A percentile compares a stretch with the other conserved stretches of the same genome.
Conservation (phyloP, 179 eudicot genomes). For the Beta lomatogona region DNA sequence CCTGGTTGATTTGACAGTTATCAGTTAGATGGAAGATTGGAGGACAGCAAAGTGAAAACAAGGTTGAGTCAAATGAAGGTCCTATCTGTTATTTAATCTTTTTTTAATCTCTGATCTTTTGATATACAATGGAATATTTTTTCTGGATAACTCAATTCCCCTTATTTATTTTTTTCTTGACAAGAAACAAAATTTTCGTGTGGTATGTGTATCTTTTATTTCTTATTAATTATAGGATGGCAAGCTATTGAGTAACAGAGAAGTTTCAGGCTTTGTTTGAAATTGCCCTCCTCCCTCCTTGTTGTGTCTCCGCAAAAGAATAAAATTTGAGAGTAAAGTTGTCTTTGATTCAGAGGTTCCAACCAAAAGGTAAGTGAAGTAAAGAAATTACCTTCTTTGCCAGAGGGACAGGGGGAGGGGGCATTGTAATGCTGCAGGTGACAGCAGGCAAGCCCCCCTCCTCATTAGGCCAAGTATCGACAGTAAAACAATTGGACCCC, state of each 20-base stretch:
- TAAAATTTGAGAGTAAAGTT: too few relatives aligned
- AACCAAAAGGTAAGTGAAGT: not conserved
- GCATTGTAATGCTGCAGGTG: conserved; percentile 55
- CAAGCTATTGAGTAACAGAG: too few relatives aligned
- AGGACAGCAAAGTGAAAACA: conserved; percentile 5
- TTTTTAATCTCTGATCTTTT: not conserved
- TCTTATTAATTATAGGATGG: too few relatives aligned
- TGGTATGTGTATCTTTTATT: too few relatives aligned
- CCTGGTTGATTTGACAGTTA: conserved; percentile 46
- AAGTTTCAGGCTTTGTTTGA: too few relatives aligned
- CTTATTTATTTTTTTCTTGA: not conserved
- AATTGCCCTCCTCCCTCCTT: too few relatives aligned
- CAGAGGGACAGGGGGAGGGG: conserved; percentile 75
- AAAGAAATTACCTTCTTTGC: conserved; percentile 67
- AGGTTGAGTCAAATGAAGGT: conserved; percentile 17
- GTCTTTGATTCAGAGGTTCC: not conserved
- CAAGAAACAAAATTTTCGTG: too few relatives aligned
- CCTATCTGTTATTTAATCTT: not conserved
- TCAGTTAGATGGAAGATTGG: conserved; percentile 14
- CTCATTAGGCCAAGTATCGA: conserved; percentile 62
- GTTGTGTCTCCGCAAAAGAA: too few relatives aligned
- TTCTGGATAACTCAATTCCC: not conserved
- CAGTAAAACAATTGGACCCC: conserved; percentile 60
- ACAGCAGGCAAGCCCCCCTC: conserved; percentile 76
- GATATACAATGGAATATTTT: not conserved